Evolutionary conservation across 148 eudicot genomes (phyloP).

Genomic region (Gaultheria prostrata): DNA sequence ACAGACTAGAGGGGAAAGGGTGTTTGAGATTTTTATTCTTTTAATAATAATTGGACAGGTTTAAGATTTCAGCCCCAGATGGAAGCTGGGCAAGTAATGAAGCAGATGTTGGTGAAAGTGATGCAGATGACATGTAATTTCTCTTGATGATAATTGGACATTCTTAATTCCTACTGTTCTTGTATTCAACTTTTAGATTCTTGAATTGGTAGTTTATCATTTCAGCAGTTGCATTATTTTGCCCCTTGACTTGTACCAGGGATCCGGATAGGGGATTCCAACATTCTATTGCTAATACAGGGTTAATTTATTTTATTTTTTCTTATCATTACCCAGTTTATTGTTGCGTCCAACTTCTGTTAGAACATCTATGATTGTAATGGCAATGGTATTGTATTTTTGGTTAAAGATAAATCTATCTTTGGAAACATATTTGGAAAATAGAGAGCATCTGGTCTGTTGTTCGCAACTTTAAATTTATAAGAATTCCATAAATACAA

Average conservation of each 20-base stretch:
- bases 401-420: not conserved
- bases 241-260: constrained; percentile 22
- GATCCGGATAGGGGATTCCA: no score
- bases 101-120: constrained; percentile 71
- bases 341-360: not conserved
- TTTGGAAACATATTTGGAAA: not conserved
- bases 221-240: constrained; percentile 5
- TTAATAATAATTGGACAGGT: no score
- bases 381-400: not conserved
- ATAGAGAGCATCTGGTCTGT: not conserved
- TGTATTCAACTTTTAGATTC: constrained; percentile 27
- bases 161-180: constrained; percentile 33
- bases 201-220: constrained; percentile 24
- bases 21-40: not conserved
- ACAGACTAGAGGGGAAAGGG: not conserved
- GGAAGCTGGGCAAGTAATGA: constrained; percentile 72
- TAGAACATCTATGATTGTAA: no score
- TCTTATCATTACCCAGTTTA: no score
- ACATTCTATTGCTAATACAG: constrained; percentile 17
- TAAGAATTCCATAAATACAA: no score
- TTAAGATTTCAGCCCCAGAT: constrained; percentile 80
- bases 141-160: constrained; percentile 49
- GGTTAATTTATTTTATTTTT: no score
- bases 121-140: constrained; percentile 71
- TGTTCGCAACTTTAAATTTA: not conserved